phyloP scores from a whole-genome alignment of 2,329 filamentous ascomycete genomes.

The Penicillium freii region DNA sequence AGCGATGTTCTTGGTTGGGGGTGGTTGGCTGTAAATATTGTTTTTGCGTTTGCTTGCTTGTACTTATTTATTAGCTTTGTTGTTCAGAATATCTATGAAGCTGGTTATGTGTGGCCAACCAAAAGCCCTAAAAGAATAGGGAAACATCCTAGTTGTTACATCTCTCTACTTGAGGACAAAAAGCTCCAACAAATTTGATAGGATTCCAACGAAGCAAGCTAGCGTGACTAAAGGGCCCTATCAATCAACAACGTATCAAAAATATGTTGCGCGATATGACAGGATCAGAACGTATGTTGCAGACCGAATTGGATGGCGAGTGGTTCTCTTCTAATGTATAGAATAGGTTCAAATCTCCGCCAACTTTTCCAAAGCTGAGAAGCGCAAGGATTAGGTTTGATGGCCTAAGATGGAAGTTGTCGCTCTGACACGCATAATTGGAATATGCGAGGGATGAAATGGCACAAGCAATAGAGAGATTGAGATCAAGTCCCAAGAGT shows the following conservation, averaged over 20 bases:
- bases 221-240: neutral
- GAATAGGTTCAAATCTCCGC: neutral
- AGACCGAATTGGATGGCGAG: neutral
- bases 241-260: slow-evolving; percentile 1
- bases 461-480: neutral
- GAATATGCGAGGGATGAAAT: neutral
- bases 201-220: slow-evolving; percentile 7
- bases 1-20: neutral
- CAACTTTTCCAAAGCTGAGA: neutral
- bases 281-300: neutral
- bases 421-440: neutral
- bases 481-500: neutral
- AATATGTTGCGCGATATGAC: neutral
- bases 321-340: neutral
- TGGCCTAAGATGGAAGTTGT: neutral
- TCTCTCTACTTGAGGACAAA: neutral
- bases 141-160: neutral
- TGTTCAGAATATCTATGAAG: neutral
- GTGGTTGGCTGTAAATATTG: slow-evolving; percentile 2
- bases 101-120: neutral
- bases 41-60: neutral
- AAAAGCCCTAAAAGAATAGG: neutral
- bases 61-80: neutral
- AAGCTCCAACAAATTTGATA: slow-evolving; percentile 2
- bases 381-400: neutral